A percentile compares a stretch with the other conserved stretches of the same genome.
Conservation (phyloP, 1,139 yeast species). For the Groenewaldozyma auringiensis region DNA sequence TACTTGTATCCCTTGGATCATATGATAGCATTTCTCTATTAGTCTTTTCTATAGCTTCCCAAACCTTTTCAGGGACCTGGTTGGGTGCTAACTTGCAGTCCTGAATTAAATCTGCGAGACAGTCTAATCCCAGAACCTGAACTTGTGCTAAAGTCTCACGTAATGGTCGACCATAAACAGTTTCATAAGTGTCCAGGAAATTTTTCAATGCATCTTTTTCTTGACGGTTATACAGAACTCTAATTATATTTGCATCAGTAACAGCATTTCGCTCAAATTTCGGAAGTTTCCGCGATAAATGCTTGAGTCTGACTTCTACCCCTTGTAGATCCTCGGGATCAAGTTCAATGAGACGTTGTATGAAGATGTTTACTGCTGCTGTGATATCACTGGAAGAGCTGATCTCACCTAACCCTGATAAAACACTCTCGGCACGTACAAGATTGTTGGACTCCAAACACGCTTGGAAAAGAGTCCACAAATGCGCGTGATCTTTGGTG, state of each 20-base stretch:
- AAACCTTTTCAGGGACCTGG: slow-evolving; percentile 34
- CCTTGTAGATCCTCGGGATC: slow-evolving; percentile 27
- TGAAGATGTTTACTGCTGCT: slow-evolving; percentile 44
- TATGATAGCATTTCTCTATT: neutral
- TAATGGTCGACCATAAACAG: slow-evolving; percentile 18
- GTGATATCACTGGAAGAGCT: slow-evolving; percentile 32
- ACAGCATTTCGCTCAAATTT: slow-evolving; percentile 25
- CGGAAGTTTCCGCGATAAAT: slow-evolving; percentile 21
- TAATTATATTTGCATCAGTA: slow-evolving; percentile 32
- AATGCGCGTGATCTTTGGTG: slow-evolving; percentile 47
- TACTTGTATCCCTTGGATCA: neutral
- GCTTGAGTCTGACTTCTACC: slow-evolving; percentile 25
- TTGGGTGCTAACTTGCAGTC: slow-evolving; percentile 26
- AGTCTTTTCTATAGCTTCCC: slow-evolving; percentile 25
- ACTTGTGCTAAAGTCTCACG: slow-evolving; percentile 49
- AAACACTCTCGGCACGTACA: slow-evolving; percentile 62
- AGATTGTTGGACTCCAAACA: slow-evolving; percentile 62
- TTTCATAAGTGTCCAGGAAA: slow-evolving; percentile 30
- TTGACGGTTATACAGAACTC: slow-evolving; percentile 25
- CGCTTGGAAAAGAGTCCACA: slow-evolving; percentile 76
- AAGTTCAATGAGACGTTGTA: slow-evolving; percentile 37
- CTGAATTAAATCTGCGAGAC: slow-evolving; percentile 40
- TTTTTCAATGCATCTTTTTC: slow-evolving; percentile 15
- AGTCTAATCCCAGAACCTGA: slow-evolving; percentile 64
- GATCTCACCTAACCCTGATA: slow-evolving; percentile 48